Base-by-base conservation (phyloP, 1,284 basidiomycete genomes). In the Xerocomus nothofagi region DNA sequence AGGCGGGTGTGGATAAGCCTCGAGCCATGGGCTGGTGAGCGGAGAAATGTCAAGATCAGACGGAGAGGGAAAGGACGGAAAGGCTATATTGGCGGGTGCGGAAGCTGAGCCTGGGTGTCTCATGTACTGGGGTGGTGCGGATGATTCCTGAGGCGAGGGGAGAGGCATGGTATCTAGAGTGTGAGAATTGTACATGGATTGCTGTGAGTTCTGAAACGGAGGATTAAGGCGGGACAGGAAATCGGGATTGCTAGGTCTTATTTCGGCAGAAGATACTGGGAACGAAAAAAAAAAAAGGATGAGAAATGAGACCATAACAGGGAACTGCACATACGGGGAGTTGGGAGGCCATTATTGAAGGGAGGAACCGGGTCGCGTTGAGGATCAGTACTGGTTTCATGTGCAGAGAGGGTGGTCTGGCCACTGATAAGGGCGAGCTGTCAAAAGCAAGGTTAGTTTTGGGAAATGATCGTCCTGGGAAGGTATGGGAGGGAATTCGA, bases 391-490 rank as follows among this genome's bases (percentile, higher is more conserved):
- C 63, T 61, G 4, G 73, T 57, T 53, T 69, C 51, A 57, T 74
- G 58, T 59, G 66, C 27, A 14, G 68, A 60, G 41, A 73, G 61
- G 9, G 54, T 37, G 3, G 63, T 53, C 52, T 80, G 79, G 6
- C 83, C 77, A 51, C 79, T 86, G 57, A 89, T 80, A 52, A 89
- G 76, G 26, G 88, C 85, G 58, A 90, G 84, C 88, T 90, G 58
- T 31, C 54, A 49, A 44, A 41, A 33, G 10, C 39, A 21, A 38
- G 32, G 51, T 57, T 24, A 61, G 49, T 39, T 44, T 49, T 49
- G 38, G 23, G 34, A 18, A 37, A 18, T 44, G 51, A 67, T 57
- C 48, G 39, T 3, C 32, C 23, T 6, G 2, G 30, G 30, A 32
- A 30, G 30, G 6, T 26, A 18, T 6, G 33, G 21, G 29, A 21